phyloP scores from a whole-genome alignment of 192 early-diverging fungal species.

The Backusella circina region DNA sequence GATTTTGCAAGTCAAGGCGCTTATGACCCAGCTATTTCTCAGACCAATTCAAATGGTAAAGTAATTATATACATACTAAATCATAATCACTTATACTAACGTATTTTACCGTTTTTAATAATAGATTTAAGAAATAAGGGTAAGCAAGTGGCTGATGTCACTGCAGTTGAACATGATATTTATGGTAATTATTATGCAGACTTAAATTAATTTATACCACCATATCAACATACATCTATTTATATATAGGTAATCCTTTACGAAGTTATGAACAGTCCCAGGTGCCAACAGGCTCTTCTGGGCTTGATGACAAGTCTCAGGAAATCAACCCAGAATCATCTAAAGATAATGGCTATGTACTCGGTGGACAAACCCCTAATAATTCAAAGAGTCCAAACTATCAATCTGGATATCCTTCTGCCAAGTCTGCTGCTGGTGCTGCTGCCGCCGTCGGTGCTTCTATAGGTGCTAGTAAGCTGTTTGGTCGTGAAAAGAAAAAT shows the following conservation, averaged over 20 bases:
- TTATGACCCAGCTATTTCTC: not conserved
- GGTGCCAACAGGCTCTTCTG: not conserved
- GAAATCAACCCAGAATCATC: not conserved
- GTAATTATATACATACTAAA: not conserved
- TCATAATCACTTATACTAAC: not conserved
- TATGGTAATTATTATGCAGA: not conserved
- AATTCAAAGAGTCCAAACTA: not conserved
- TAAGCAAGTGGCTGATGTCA: not conserved
- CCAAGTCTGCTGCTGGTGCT: not conserved
- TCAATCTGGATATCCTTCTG: not conserved
- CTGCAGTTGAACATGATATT: not conserved
- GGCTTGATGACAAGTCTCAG: not conserved
- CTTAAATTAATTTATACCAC: not conserved
- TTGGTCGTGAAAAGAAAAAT: not conserved
- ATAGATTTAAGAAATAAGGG: not conserved
- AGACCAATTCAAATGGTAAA: not conserved
- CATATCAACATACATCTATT: not conserved
- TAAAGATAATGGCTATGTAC: not conserved
- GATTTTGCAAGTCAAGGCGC: not conserved
- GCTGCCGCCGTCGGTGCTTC: not conserved
- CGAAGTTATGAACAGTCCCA: not conserved
- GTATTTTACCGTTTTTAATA: not conserved
- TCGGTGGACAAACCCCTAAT: not conserved
- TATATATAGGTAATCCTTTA: not conserved
- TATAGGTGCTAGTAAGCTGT: not conserved